Conservation (phyloP, 2,329 filamentous ascomycete species). For the Mycosphaerelloides madeirae region DNA sequence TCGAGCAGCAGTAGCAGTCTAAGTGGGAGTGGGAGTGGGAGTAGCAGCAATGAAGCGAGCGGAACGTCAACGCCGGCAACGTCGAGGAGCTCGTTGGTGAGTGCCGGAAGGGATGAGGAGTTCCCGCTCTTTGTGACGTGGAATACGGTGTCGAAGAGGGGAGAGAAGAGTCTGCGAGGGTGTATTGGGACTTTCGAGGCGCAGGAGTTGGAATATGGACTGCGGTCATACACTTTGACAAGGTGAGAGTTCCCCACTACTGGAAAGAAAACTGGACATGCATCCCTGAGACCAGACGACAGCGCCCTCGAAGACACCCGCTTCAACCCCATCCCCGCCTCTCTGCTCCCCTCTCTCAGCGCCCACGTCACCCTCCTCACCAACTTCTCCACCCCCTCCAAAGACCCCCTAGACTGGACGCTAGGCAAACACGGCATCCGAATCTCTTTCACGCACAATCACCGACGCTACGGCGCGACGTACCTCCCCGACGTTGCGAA, state of each 20-base stretch:
- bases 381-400: constrained; percentile 58
- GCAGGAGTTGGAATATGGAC: constrained; percentile 65
- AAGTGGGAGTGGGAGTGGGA: background rate
- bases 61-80: constrained; percentile 30
- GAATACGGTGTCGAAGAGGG: constrained; percentile 65
- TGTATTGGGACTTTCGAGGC: constrained; percentile 94
- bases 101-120: constrained; percentile 17
- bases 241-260: constrained; percentile 47
- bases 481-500: constrained; percentile 87
- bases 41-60: constrained; percentile 14
- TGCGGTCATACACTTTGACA: constrained; percentile 76
- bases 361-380: constrained; percentile 67
- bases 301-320: constrained; percentile 61
- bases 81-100: constrained; percentile 41
- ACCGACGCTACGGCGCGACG: constrained; percentile 72
- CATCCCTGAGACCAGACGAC: constrained; percentile 6
- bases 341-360: constrained; percentile 63
- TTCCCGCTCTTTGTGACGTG: constrained; percentile 91
- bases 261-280: background rate
- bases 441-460: constrained; percentile 74
- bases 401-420: constrained; percentile 74
- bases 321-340: constrained; percentile 60
- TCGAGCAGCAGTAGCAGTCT: constrained; percentile 28
- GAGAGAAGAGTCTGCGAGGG: constrained; percentile 69
- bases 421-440: constrained; percentile 82